Evolutionary conservation across 108 stramenopile genomes (phyloP).

Genomic region (Mayamaea pseudoterrestris): DNA sequence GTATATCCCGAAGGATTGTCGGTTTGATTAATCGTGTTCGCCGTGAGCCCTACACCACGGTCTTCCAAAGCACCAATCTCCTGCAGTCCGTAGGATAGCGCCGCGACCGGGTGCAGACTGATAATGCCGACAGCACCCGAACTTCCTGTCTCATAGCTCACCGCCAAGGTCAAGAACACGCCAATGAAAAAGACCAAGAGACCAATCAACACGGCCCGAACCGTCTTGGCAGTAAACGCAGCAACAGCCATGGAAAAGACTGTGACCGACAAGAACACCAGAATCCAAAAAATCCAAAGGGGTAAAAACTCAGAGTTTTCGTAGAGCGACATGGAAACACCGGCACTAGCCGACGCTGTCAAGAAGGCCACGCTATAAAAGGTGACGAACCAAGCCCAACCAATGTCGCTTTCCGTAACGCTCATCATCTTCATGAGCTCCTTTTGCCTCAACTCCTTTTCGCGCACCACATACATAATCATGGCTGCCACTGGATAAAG

Average conservation of each 20-base stretch:
- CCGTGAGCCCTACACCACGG: slow-evolving; percentile 42
- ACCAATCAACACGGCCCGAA: slow-evolving; percentile 52
- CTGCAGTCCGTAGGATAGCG: slow-evolving; percentile 58
- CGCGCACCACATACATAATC: slow-evolving; percentile 41
- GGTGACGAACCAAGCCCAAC: slow-evolving; percentile 62
- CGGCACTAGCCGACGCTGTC: slow-evolving; percentile 27
- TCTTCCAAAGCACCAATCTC: slow-evolving; percentile 75
- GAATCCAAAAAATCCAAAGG: slow-evolving; percentile 57
- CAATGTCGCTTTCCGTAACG: slow-evolving; percentile 55
- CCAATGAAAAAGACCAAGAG: slow-evolving; percentile 69
- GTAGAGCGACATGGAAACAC: slow-evolving; percentile 35
- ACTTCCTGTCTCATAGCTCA: slow-evolving; percentile 20
- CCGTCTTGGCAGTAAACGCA: slow-evolving; percentile 48
- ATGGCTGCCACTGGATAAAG: slow-evolving; percentile 58
- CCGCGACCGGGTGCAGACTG: slow-evolving; percentile 68
- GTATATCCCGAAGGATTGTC: slow-evolving; percentile 57
- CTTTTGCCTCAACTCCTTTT: slow-evolving; percentile 74
- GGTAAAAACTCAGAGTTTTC: slow-evolving; percentile 23
- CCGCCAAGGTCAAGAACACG: slow-evolving; percentile 45
- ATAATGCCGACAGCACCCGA: slow-evolving; percentile 19
- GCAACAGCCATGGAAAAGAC: slow-evolving; percentile 48
- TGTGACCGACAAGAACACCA: slow-evolving; percentile 25
- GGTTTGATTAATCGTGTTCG: slow-evolving; percentile 22
- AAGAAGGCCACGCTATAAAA: slow-evolving; percentile 43
- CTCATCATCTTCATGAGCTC: slow-evolving; percentile 87